phyloP scores from a whole-genome alignment of 768 basidiomycete genomes.

The Hortiboletus flavorubellus region DNA sequence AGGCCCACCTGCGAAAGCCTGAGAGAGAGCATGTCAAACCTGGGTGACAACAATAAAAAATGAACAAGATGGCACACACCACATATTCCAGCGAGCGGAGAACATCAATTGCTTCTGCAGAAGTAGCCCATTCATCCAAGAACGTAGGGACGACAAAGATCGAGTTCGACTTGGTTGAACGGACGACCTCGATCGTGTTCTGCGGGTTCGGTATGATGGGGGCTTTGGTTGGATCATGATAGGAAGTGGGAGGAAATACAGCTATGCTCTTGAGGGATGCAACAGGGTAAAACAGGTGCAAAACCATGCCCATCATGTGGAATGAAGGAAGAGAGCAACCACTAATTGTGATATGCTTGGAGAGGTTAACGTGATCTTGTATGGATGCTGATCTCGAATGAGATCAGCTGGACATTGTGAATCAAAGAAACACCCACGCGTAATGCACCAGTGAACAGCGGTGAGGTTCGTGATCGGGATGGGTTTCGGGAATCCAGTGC shows the following conservation, averaged over 20 bases:
- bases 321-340: conserved; percentile 22
- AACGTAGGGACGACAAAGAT: conserved; percentile 13
- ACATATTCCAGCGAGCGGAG: conserved; percentile 18
- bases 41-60: background rate
- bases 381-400: conserved; percentile 6
- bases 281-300: conserved; percentile 16
- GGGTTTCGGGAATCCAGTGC: too few relatives aligned
- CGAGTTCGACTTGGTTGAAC: background rate
- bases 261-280: conserved; percentile 10
- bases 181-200: conserved; percentile 19
- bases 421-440: conserved; percentile 23
- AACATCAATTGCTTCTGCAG: conserved; percentile 13
- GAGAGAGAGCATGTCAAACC: background rate
- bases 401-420: too few relatives aligned
- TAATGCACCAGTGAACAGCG: conserved; percentile 33
- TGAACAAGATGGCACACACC: conserved; percentile 8
- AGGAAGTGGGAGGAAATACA: conserved; percentile 21
- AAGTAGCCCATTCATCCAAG: conserved; percentile 24
- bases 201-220: conserved; percentile 22
- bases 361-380: conserved; percentile 5
- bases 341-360: background rate
- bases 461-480: conserved; percentile 29
- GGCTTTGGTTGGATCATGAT: conserved; percentile 1
- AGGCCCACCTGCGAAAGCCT: conserved; percentile 37
- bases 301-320: conserved; percentile 16